Evolutionary conservation across 257 asterid genomes (phyloP), one percentile per base, ranked within the genome.

Genomic region (Gentiana macrophylla): DNA sequence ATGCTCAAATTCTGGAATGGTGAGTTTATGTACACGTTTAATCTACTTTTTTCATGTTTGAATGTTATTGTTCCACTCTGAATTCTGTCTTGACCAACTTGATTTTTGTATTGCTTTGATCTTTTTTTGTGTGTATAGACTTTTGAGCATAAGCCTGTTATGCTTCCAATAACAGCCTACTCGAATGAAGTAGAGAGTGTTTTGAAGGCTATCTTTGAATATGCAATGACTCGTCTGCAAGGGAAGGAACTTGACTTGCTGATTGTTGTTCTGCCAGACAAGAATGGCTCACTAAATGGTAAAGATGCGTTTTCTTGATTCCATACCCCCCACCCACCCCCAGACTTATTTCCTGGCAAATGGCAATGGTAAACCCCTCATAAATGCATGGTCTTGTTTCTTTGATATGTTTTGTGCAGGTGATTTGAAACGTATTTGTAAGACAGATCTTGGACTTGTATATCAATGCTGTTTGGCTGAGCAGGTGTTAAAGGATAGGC

Each of bases 91-190:
- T 15, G 24, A 15, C 24, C 24, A 15, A 15, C 24, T 15, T 15
- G 24, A 15, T 15, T 15, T 15, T 15, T 15, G 24, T 15, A 15
- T 15, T 15, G 24, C 24, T 15, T 15, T 15, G 24, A 15, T 15
- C 24, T 15, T 15, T 15, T 15, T 15, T 15, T 15, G 24, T 15
- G 75, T 80, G 85, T 60, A 83, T 2, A 76, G 59, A 45, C 68
- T 85, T 62, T 80, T 60, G 70, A 70, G 76, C 47, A 49, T 61
- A 71, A 70, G 13, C 76, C 76, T 51, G 75, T 70, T n/a, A 65
- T 67, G 73, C 86, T 70, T 34, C 71, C 71, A 5, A 72, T 70
- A 64, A 92, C 72, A 76, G 71, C 76, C 36, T 55, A 67, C 36
- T 68, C 76, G 6, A 68, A 70, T 65, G 67, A 70, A 61, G 71